Evolutionary conservation across 2,329 filamentous ascomycete species (phyloP).

Genomic region (Fusarium bulbicola): DNA sequence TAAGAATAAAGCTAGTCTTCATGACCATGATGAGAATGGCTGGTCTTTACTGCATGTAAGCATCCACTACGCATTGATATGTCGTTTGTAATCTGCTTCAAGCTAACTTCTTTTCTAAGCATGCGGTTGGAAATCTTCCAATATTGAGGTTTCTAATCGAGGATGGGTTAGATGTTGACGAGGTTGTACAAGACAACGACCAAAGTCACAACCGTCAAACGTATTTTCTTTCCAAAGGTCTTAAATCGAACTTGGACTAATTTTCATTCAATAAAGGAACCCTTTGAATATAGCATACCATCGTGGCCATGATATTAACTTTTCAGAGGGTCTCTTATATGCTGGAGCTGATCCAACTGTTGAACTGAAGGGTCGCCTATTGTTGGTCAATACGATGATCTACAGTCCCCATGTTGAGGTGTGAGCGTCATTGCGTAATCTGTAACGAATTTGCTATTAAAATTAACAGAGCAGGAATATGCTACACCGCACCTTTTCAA

Average conservation of each 20-base stretch:
- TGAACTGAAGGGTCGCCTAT: rapidly evolving
- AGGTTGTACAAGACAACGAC: rapidly evolving
- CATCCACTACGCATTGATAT: rapidly evolving
- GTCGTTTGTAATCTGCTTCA: rapidly evolving
- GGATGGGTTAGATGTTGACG: rapidly evolving
- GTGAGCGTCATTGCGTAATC: rapidly evolving
- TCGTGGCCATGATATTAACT: rapidly evolving
- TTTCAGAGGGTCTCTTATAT: rapidly evolving
- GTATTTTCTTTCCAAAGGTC: rapidly evolving
- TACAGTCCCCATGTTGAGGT: not conserved
- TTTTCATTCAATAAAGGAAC: rapidly evolving
- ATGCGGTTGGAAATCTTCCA: not conserved
- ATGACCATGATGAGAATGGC: not conserved
- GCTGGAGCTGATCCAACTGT: not conserved
- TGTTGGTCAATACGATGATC: too few relatives aligned
- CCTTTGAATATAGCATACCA: rapidly evolving
- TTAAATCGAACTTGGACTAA: rapidly evolving
- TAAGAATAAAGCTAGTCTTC: rapidly evolving
- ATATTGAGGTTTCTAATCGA: not conserved
- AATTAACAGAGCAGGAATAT: rapidly evolving
- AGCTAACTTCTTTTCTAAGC: rapidly evolving
- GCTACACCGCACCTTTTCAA: rapidly evolving
- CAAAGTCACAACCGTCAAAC: rapidly evolving
- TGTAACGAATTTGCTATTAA: rapidly evolving
- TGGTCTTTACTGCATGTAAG: not conserved